These are phyloP conservation scores for Cercospora sp. DNA, from an alignment of 2,329 filamentous ascomycete species.

Conservation along the genomic window DNA sequence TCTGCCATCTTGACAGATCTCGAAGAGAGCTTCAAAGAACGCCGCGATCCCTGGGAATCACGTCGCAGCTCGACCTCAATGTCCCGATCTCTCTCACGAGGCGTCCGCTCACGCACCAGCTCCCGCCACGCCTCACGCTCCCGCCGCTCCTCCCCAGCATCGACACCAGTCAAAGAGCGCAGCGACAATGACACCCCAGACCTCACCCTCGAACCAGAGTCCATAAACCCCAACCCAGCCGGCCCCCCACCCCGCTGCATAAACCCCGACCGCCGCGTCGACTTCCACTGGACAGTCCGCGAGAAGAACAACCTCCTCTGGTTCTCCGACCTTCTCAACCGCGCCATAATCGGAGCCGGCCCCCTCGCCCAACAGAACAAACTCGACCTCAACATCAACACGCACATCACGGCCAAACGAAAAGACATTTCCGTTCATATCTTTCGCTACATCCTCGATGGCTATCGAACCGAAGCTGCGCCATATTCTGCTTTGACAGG, in stretches of 20 bases:
- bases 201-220: background rate
- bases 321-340: slow-evolving; percentile 59
- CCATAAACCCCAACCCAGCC: background rate
- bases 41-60: slow-evolving; percentile 29
- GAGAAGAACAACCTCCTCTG: slow-evolving; percentile 58
- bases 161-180: background rate
- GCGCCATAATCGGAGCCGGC: slow-evolving; percentile 40
- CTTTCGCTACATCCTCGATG: slow-evolving; percentile 59
- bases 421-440: slow-evolving; percentile 56
- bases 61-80: slow-evolving; percentile 6
- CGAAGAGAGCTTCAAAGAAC: slow-evolving; percentile 42
- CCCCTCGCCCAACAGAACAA: slow-evolving; percentile 37
- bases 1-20: slow-evolving; percentile 58
- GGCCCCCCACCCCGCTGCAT: slow-evolving; percentile 8
- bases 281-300: slow-evolving; percentile 63
- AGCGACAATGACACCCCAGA: background rate
- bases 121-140: slow-evolving; percentile 8
- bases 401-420: slow-evolving; percentile 58
- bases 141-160: slow-evolving; percentile 1
- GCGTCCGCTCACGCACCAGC: background rate
- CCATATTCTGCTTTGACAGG: slow-evolving; percentile 57
- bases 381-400: slow-evolving; percentile 58
- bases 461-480: slow-evolving; percentile 54
- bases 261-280: slow-evolving; percentile 40
- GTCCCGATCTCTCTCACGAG: background rate